Base-by-base conservation (phyloP, 371 early-diverging fungal species). In the Circinella minor region DNA sequence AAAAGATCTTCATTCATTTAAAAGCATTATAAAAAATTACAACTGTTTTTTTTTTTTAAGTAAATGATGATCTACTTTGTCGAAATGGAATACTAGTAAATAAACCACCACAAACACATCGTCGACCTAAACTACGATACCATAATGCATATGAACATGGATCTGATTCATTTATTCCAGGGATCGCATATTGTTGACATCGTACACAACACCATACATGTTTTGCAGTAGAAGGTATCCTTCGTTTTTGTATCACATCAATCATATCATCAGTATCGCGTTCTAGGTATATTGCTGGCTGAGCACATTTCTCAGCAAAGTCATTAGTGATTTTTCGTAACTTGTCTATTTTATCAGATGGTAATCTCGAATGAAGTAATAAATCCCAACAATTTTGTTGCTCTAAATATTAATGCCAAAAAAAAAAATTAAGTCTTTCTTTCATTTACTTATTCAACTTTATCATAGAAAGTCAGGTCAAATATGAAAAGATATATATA, bases 71-170 rank as follows among this genome's bases (percentile, higher is more conserved):
- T 7, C 27, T n/a, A 17, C 6, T 60, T 48, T 64, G 39, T 51
- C 54, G 72, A n/a, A 57, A 57, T n/a, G 57, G 57, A 9, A 57
- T 27, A 14, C n/a, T 57, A 6, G 71, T 66, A 61, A 76, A 79
- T n/a, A 76, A 54, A n/a, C 82, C 80, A 57, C 80, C 82, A 66
- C 82, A 82, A 17, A 82, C 60, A 72, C 82, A 82, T 14, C 74
- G 74, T 43, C 72, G 71, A 27, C 72, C 69, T 46, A 79, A 34
- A 72, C 77, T 77, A 60, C 74, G 79, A 51, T 74, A 77, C 82
- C 82, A 82, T 36, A 71, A 66, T 20, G 80, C 77, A 51, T 70
- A 75, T 4, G 73, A 69, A 38, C 71, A 71, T 17, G 79, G 79
- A 67, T 79, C 77, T 13, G 71, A 38, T 3, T 17, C 14, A 14